A percentile compares a stretch with the other conserved stretches of the same genome.
Conservation (phyloP, 805 yeast genomes). For the Monosporozyma aquatica region DNA sequence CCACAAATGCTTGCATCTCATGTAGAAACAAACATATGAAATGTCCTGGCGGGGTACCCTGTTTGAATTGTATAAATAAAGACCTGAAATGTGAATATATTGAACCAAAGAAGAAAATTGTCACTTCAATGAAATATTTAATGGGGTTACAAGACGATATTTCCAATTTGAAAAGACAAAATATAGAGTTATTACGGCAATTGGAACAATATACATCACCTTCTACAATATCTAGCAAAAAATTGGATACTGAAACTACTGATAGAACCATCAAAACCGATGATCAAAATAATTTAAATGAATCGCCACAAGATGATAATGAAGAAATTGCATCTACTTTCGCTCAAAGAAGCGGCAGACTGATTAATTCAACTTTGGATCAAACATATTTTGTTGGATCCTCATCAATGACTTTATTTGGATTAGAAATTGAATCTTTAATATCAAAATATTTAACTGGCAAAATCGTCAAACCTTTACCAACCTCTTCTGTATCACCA, state of each 20-base stretch:
- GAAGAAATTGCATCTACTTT: conserved; percentile 54
- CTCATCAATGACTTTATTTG: conserved; percentile 74
- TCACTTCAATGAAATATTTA: conserved; percentile 62
- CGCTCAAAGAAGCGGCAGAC: conserved; percentile 59
- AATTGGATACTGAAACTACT: too few species aligned
- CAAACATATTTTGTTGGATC: conserved; percentile 71
- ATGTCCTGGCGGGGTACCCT: conserved; percentile 73
- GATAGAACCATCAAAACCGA: not conserved
- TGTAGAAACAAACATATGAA: conserved; percentile 66
- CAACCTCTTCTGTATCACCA: conserved; percentile 4
- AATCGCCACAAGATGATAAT: not conserved
- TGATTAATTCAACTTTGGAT: conserved; percentile 67
- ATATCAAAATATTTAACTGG: conserved; percentile 33
- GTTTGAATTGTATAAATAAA: conserved; percentile 50
- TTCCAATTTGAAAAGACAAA: conserved; percentile 55
- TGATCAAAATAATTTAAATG: not conserved
- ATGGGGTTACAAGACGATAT: conserved; percentile 61
- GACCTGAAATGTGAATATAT: conserved; percentile 57
- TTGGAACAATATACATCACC: not conserved
- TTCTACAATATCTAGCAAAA: too few species aligned
- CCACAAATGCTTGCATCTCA: conserved; percentile 42
- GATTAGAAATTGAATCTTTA: conserved; percentile 64
- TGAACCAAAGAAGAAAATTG: conserved; percentile 64
- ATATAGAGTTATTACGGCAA: conserved; percentile 42
- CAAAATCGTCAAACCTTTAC: conserved; percentile 13